Conservation (phyloP, 2,329 filamentous ascomycete genomes). For the Elsinoe arachidis region DNA sequence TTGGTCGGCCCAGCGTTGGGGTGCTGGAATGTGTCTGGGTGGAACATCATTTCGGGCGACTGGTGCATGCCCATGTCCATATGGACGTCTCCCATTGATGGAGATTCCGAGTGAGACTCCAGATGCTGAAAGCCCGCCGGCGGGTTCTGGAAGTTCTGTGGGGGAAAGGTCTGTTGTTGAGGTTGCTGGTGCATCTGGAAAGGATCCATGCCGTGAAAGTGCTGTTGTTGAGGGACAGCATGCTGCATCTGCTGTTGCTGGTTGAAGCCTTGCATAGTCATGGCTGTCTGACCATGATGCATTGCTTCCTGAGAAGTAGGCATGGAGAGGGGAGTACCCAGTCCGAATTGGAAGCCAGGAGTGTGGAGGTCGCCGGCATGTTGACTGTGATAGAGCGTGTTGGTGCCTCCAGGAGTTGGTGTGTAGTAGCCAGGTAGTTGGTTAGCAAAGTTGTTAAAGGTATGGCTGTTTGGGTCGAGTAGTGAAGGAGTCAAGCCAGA, state of each 20-base stretch:
- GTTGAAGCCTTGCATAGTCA: conserved; percentile 61
- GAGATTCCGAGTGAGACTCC: conserved; percentile 62
- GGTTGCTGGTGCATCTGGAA: conserved; percentile 51
- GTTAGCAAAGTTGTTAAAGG: conserved; percentile 70
- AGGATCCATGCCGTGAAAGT: conserved; percentile 58
- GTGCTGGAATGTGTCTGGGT: conserved; percentile 36
- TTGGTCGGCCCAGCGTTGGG: conserved; percentile 38
- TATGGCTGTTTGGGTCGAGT: conserved; percentile 75
- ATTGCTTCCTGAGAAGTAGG: conserved; percentile 60
- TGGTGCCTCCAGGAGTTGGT: conserved; percentile 72
- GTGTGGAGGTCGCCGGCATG: conserved; percentile 75
- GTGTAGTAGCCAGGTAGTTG: conserved; percentile 80
- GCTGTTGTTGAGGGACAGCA: conserved; percentile 28
- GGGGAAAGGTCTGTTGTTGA: conserved; percentile 52
- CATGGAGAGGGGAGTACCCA: conserved; percentile 75
- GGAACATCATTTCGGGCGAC: conserved; percentile 52
- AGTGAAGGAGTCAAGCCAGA: conserved; percentile 69
- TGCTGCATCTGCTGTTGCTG: conserved; percentile 46
- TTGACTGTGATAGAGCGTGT: conserved; percentile 72
- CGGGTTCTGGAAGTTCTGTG: conserved; percentile 71
- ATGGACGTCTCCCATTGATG: conserved; percentile 51
- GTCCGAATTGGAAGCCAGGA: conserved; percentile 61
- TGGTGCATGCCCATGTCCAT: conserved; percentile 53
- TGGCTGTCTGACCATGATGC: conserved; percentile 48
- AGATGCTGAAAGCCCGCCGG: conserved; percentile 67